A percentile compares a stretch with the other conserved stretches of the same genome.
phyloP scores from a whole-genome alignment of 2,329 filamentous ascomycete genomes.

The Rhynchosporium graminicola region DNA sequence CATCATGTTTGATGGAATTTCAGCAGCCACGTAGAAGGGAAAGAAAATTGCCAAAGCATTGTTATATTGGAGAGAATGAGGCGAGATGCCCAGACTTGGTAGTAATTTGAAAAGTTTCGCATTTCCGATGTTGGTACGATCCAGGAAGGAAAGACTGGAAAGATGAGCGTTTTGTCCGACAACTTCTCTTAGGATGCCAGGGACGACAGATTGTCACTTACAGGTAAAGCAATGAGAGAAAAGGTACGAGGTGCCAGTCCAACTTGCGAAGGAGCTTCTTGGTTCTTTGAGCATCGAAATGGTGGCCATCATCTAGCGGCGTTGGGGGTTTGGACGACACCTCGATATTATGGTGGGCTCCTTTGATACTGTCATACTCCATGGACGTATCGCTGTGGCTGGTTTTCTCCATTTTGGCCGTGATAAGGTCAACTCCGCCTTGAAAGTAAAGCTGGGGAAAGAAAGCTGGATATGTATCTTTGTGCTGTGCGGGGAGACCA shows the following conservation, averaged over 20 bases:
- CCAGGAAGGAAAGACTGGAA: slow-evolving; percentile 36
- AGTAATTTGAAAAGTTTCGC: slow-evolving; percentile 39
- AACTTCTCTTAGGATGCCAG: background rate
- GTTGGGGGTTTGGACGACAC: slow-evolving; percentile 6
- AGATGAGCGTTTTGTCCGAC: background rate
- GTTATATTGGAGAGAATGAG: slow-evolving; percentile 38
- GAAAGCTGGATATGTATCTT: background rate
- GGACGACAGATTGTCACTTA: slow-evolving; percentile 34
- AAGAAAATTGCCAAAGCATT: slow-evolving; percentile 40
- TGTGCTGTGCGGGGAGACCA: slow-evolving; percentile 8
- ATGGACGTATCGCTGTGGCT: slow-evolving; percentile 19
- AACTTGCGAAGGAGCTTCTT: slow-evolving; percentile 36
- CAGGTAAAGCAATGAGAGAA: slow-evolving; percentile 54
- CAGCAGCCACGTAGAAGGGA: slow-evolving; percentile 38
- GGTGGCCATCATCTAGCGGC: slow-evolving; percentile 13
- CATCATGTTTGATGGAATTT: slow-evolving; percentile 44
- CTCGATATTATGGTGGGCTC: background rate
- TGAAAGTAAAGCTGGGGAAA: background rate
- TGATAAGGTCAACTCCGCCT: background rate
- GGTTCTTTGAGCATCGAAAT: slow-evolving; percentile 15
- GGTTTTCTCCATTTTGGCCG: slow-evolving; percentile 18
- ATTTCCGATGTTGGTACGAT: slow-evolving; percentile 40
- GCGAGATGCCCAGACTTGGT: slow-evolving; percentile 37
- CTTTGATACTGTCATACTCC: slow-evolving; percentile 17
- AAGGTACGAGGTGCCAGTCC: slow-evolving; percentile 41